Base-by-base conservation (phyloP, 768 basidiomycete genomes). In the Clathrus columnatus region DNA sequence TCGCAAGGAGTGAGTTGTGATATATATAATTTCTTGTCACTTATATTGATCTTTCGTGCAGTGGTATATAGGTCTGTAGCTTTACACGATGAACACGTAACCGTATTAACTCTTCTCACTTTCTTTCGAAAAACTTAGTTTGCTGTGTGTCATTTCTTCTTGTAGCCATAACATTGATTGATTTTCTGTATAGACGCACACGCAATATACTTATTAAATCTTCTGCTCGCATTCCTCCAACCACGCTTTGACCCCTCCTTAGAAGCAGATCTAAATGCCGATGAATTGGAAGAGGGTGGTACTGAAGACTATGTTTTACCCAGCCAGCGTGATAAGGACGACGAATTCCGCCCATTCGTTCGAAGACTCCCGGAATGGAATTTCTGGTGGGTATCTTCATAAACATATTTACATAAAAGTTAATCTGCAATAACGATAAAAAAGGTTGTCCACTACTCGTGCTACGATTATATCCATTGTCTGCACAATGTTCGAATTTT, bases 321-420 rank as follows among this genome's bases (percentile, higher is more conserved):
- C 10, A 74, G 73, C 14, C 62, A 82, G 72, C 54, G 48, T 27
- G 45, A 48, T 21, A 71, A 83, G 49, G 95, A 99, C 65, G 96
- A 97, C 60, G 96, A 99, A 65, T 98, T 99, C 72, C 75, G 94
- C 58, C 96, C 96, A 5, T 99, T 99, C 69, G 93, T 99, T 56
- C 76, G 96, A 61, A 76, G 96, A 54, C 72, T 99, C 59, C 96
- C 96, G 29, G 92, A 95, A 72, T 95, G 92, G 90, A 88, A 94
- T 67, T 94, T 94, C 69, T 95, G 92, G 91, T 90, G 61, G 61
- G 78, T 69, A 5, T 23, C 28, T 28, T 50, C 32, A 18, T 56
- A 21, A 21, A 43, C n/a, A 23, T 8, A 29, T 54, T 56, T 21
- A 61, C 46, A 3, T 26, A 49, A 7, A 43, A 2, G n/a, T 56